phyloP scores from a whole-genome alignment of 306 rosid genomes.

The Glycyrrhiza uralensis region DNA sequence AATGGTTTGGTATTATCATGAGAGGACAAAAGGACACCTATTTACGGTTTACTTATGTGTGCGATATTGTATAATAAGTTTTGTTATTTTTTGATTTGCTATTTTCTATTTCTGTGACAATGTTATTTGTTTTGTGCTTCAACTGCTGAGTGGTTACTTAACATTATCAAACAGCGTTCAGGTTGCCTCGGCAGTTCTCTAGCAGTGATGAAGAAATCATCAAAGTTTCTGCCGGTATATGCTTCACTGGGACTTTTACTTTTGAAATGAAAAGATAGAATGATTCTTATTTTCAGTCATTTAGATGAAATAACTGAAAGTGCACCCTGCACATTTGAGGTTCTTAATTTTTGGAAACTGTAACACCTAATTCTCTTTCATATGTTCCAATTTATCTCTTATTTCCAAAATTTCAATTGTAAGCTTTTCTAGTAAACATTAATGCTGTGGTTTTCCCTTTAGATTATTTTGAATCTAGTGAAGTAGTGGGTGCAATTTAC shows the following conservation, averaged over 20 bases:
- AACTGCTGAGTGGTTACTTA: slow-evolving; percentile 15
- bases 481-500: not conserved
- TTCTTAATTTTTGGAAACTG: slow-evolving; percentile 1
- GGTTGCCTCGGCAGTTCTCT: slow-evolving; percentile 91
- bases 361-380: slow-evolving; percentile 8
- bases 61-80: not conserved
- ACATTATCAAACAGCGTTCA: slow-evolving; percentile 62
- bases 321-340: not conserved
- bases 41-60: not conserved
- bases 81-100: slow-evolving; percentile 7
- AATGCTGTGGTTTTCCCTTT: not conserved
- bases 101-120: not conserved
- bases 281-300: not conserved
- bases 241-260: slow-evolving; percentile 5
- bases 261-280: not conserved
- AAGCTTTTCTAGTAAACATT: slow-evolving; percentile 7
- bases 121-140: slow-evolving; percentile 25
- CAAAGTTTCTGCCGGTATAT: slow-evolving; percentile 85
- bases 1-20: not conserved
- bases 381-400: slow-evolving; percentile 1
- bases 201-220: slow-evolving; percentile 98
- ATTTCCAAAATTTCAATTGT: not conserved
- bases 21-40: not conserved
- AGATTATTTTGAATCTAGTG: not conserved
- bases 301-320: not conserved